phyloP scores from a whole-genome alignment of 441 rosid species.

The Melastoma candidum region DNA sequence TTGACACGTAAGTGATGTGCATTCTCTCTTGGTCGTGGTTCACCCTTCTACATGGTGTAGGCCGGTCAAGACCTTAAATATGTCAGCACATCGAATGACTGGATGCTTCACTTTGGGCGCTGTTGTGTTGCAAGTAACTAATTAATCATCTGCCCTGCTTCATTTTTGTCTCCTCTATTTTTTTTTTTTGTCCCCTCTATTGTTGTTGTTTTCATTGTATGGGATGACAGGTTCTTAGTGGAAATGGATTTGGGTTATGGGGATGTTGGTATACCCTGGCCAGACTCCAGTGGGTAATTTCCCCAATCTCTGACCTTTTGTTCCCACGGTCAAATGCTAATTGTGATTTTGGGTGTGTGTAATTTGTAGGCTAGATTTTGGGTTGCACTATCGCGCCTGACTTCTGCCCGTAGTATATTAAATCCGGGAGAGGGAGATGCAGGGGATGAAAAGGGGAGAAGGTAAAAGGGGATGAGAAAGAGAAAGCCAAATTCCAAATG shows the following conservation, averaged over 20 bases:
- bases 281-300: neutral
- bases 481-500: no score
- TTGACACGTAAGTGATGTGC: no score
- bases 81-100: slow-evolving; percentile 3
- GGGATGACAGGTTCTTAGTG: neutral
- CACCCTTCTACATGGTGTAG: neutral
- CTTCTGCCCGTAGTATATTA: slow-evolving; percentile 50
- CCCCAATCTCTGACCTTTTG: no score
- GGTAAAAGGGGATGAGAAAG: slow-evolving; percentile 13
- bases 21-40: no score
- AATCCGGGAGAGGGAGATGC: slow-evolving; percentile 17
- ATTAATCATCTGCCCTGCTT: neutral
- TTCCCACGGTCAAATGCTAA: no score
- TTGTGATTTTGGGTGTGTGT: no score
- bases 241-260: neutral
- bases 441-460: slow-evolving; percentile 8
- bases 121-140: slow-evolving; percentile 5
- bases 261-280: slow-evolving; percentile 6
- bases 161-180: neutral
- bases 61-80: slow-evolving; percentile 9
- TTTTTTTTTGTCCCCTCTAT: no score
- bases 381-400: slow-evolving; percentile 54
- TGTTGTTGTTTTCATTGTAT: no score
- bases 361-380: slow-evolving; percentile 50
- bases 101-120: slow-evolving; percentile 7